A percentile compares a stretch with the other conserved stretches of the same genome.
phyloP scores from a whole-genome alignment of 2,329 filamentous ascomycete genomes.

The Diplodia seriata region DNA sequence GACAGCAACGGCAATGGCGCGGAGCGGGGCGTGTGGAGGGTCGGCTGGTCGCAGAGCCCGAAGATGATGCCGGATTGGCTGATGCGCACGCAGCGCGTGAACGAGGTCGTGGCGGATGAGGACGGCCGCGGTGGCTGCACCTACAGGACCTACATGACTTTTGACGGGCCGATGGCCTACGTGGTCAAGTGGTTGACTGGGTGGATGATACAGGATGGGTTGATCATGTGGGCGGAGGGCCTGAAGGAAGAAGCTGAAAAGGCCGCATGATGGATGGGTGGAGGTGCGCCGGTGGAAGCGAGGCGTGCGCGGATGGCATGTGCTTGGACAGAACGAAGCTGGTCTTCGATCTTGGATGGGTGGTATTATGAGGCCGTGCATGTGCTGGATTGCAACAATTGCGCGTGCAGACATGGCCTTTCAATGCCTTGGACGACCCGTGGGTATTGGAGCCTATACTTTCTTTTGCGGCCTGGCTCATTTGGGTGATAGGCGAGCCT shows the following conservation, averaged over 20 bases:
- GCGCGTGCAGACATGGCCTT: background rate
- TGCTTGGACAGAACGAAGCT: too few relatives aligned
- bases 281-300: slow-evolving; percentile 4
- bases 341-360: too few relatives aligned
- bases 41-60: slow-evolving; percentile 11
- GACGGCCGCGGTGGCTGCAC: slow-evolving; percentile 5
- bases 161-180: slow-evolving; percentile 25
- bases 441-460: background rate
- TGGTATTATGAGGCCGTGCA: too few relatives aligned
- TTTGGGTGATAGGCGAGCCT: background rate
- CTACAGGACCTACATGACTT: slow-evolving; percentile 28
- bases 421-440: background rate
- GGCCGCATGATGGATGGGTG: background rate
- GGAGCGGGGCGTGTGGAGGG: slow-evolving; percentile 21
- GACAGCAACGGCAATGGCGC: background rate
- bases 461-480: background rate
- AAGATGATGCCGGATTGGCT: slow-evolving; percentile 22
- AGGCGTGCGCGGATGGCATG: too few relatives aligned
- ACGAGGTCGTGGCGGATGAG: slow-evolving; percentile 22
- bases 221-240: slow-evolving; percentile 22
- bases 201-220: slow-evolving; percentile 25
- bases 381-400: background rate
- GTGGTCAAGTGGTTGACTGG: slow-evolving; percentile 31
- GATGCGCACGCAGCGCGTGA: slow-evolving; percentile 21
- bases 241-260: slow-evolving; percentile 30